phyloP scores from a whole-genome alignment of 257 asterid species.

The Solanum verrucosum region DNA sequence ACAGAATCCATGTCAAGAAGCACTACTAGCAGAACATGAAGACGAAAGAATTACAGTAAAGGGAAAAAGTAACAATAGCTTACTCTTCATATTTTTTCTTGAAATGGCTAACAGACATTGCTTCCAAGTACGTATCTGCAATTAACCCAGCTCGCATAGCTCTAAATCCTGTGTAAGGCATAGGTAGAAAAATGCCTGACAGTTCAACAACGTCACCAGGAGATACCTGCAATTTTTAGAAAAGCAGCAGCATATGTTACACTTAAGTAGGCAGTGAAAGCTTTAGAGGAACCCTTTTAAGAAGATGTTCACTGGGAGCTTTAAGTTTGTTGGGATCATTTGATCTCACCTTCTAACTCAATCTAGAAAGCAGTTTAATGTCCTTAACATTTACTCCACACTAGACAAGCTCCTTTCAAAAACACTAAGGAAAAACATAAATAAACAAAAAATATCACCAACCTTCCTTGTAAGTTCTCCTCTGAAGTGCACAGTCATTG shows the following conservation, averaged over 20 bases:
- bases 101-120: conserved; percentile 82
- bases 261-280: neutral
- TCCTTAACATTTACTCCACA: neutral
- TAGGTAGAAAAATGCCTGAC: conserved; percentile 95
- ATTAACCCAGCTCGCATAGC: conserved; percentile 98
- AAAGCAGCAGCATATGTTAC: neutral
- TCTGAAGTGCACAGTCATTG: conserved; percentile 91
- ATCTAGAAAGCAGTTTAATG: neutral
- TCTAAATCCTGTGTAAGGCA: conserved; percentile 92
- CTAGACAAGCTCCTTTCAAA: neutral
- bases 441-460: conserved; percentile 3
- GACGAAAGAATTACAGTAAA: neutral
- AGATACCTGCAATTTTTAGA: conserved; percentile 48
- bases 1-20: neutral
- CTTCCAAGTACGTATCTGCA: conserved; percentile 98
- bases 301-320: neutral
- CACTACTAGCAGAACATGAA: neutral
- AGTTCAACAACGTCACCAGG: conserved; percentile 95
- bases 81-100: conserved; percentile 98
- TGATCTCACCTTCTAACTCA: neutral
- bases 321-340: neutral
- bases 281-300: neutral
- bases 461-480: conserved; percentile 98
- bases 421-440: neutral
- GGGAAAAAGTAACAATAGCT: conserved; percentile 12